Evolutionary conservation across 139 green algal genomes (phyloP).

Genomic region (Micractinium sp.): DNA sequence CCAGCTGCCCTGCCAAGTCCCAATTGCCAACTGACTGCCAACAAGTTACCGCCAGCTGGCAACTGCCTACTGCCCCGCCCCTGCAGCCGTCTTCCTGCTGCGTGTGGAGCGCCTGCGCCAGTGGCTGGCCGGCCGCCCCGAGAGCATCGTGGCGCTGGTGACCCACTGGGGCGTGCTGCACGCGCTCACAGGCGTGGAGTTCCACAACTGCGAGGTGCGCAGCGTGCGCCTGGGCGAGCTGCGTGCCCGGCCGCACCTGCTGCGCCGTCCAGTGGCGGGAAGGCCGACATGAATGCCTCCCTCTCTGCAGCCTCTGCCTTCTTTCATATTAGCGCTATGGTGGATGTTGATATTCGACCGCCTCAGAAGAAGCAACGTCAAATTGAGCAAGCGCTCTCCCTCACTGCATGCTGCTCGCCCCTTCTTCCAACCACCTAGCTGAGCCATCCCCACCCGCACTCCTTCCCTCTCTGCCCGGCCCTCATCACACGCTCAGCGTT

Average conservation of each 20-base stretch:
- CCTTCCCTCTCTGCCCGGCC: too few relatives aligned
- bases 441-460: too few relatives aligned
- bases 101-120: conserved; percentile 51
- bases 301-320: not conserved
- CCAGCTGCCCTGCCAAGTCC: not conserved
- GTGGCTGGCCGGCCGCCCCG: conserved; percentile 55
- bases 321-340: too few relatives aligned
- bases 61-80: too few relatives aligned
- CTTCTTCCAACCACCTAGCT: too few relatives aligned
- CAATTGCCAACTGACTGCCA: not conserved
- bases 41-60: not conserved
- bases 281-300: not conserved
- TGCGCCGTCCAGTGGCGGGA: not conserved
- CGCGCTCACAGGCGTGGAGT: conserved; percentile 51
- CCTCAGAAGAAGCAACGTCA: too few relatives aligned
- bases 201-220: conserved; percentile 53
- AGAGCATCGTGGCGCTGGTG: conserved; percentile 63
- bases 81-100: conserved; percentile 50
- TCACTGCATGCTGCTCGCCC: too few relatives aligned
- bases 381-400: too few relatives aligned
- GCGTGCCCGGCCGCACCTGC: not conserved
- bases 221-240: conserved; percentile 1
- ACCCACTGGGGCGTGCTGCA: conserved; percentile 65
- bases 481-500: too few relatives aligned
- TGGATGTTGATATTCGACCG: too few relatives aligned